Evolutionary conservation across 2,329 filamentous ascomycete genomes (phyloP), one percentile per base, ranked within the genome.

Genomic region (Cryphonectria nitschkei): DNA sequence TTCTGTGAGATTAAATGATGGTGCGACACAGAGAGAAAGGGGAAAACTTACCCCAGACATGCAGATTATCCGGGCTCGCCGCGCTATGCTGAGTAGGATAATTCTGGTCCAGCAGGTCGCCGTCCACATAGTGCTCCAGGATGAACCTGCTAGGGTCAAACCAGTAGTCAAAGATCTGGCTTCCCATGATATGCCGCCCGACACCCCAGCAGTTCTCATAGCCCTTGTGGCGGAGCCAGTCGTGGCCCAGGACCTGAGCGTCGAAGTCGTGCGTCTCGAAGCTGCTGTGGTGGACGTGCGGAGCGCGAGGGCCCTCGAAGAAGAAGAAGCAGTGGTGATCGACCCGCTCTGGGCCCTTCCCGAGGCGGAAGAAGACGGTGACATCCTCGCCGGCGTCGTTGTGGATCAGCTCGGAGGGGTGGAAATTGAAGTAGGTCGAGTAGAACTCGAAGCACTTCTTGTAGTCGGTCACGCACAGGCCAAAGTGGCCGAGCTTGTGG

Each of bases 261-360:
- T 93, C 91, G 75, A 91, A 92, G 78, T 93, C 90, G 75, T 91
- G 87, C 5, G 91, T 90, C 79, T 93, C 91, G 74, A 90, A 93
- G 2, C 85, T 88, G 26, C 86, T 87, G 79, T 93, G 91, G 77
- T 93, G 90, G 2, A 92, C 86, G 76, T 90, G 88, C 71, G 77
- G 81, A 39, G 61, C 52, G 65, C 80, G 78, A 60, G 80, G 78
- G 0, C 84, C 84, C 73, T 85, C 79, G 74, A 82, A 84, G 73
- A 86, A 81, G 78, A 86, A 86, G 79, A 86, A 86, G 69, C 77
- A 79, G 79, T 86, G 85, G 76, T 86, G 85, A 75, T 87, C 85
- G 41, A 86, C 84, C 68, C 81, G 78, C 56, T 84, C 79, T 39
- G 76, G 74, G 39, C 84, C 84, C 19, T 81, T 80, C 74, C 84